Base-by-base conservation (phyloP, 2,329 filamentous ascomycete genomes). In the Calonectria pauciramosa region DNA sequence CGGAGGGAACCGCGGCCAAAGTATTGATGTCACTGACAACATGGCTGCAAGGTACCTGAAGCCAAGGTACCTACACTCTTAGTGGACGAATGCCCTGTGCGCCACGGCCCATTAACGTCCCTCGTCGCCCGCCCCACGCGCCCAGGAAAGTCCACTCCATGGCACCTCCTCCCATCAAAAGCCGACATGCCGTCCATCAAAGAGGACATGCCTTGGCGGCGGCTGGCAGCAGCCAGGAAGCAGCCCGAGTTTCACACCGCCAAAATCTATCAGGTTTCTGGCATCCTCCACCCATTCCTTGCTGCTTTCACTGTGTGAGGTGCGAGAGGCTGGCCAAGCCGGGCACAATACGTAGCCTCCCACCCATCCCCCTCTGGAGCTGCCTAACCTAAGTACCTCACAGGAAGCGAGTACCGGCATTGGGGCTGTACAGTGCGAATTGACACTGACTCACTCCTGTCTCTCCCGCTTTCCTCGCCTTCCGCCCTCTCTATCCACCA, bases 191-290 rank as follows among this genome's bases (percentile, higher is more conserved):
- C 26, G 67, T 28, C 32, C 44, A 66, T 72, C n/a, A 26, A 60
- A 66, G 66, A 60, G 56, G 18, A n/a, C 71, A 38, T 70, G 54
- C 68, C 76, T 76, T 78, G 75, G 75, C 75, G 73, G 75, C 73
- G 70, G 73, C 69, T 71, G 34, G 51, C 41, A 38, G 26, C 36
- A 76, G 75, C 70, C 77, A 79, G 23, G 76, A 80, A 76, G 78
- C 76, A 74, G 73, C 74, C 71, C 67, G 49, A 70, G 70, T 74
- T 69, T 66, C 80, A 81, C 80, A 82, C 80, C 80, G 80, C 80
- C 76, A 81, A 77, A 80, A 79, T 80, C 77, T 2, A 41, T 72
- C 70, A 38, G 54, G 44, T 71, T 36, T 34, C 60, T 52, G 8
- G 28, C 36, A 32, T 56, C 44, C 56, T 47, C 30, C 67, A 34